Evolutionary conservation across 495 filamentous ascomycete genomes (phyloP), one percentile per base, ranked within the genome.

Genomic region (Annulohypoxylon moriforme): DNA sequence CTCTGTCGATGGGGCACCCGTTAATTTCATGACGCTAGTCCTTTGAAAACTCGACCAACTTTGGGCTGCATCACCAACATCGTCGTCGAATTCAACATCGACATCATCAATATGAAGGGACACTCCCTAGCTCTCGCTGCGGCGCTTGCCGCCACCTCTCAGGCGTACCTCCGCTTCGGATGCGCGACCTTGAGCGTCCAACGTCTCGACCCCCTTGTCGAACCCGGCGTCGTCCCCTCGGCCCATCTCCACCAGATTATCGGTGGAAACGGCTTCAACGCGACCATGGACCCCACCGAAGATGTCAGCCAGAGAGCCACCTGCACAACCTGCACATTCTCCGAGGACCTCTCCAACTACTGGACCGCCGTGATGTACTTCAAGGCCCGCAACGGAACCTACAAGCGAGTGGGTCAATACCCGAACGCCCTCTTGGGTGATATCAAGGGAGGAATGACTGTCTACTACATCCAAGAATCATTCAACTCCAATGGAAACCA

Each of bases 391-490:
- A 82, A 82, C 58, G 79, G 79, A 8, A 79, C 80, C 1, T 81
- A 77, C 75, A 77, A 82, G 60, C 80, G 80, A 14, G 80, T 82
- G n/a, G 66, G 68, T 29, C 73, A 77, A 65, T 80, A 77, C 56
- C 76, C 78, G 31, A 82, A 83, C 25, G 74, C 77, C 20, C 75
- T 82, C 27, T 40, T 80, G 59, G 77, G 79, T 20, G 62, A 78
- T 38, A 63, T 78, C 4, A 75, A 78, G 58, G 81, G 81, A 16
- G 81, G 81, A 9, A 81, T 82, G 75, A 82, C 81, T 4, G 73
- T 84, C 22, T 84, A 84, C 65, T 82, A 84, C 56, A 76, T 81
- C 56, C 78, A 80, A 50, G 29, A 64, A 53, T 77, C 56, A 63
- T 80, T 71, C 72, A 46, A 63, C 67, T 76, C 78, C 33, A 81